Evolutionary conservation across 1,284 basidiomycete genomes (phyloP).

Genomic region (Ustilago loliicola): DNA sequence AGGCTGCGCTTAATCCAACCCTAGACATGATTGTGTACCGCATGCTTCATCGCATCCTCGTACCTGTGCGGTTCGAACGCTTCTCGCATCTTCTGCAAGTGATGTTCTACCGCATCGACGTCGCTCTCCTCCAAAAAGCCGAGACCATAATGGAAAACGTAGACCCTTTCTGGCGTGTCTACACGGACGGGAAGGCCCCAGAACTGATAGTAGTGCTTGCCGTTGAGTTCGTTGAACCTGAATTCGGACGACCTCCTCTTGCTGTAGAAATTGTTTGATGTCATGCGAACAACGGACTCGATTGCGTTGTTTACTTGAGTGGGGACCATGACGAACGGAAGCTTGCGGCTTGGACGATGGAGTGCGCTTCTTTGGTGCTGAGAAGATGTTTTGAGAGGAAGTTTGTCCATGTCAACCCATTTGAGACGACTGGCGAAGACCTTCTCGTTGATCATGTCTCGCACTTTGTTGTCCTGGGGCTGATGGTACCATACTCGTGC

Average conservation of each 20-base stretch:
- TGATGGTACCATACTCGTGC: not conserved
- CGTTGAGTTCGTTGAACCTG: not conserved
- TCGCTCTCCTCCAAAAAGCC: not conserved
- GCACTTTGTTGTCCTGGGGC: not conserved
- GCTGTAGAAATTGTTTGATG: not conserved
- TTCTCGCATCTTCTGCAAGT: not conserved
- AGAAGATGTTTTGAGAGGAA: not conserved
- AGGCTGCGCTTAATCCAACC: too few relatives aligned
- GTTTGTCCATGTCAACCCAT: conserved; percentile 1
- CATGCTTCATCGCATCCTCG: not conserved
- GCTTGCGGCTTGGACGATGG: not conserved
- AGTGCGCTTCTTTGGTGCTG: not conserved
- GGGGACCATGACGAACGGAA: not conserved
- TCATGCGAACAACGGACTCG: not conserved
- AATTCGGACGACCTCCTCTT: not conserved
- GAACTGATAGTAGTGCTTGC: not conserved
- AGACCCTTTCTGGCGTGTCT: not conserved
- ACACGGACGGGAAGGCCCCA: not conserved
- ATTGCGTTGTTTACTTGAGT: not conserved
- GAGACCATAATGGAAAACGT: not conserved
- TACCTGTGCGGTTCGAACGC: not conserved
- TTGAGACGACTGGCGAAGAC: conserved; percentile 3
- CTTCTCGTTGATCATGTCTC: not conserved
- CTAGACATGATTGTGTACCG: not conserved
- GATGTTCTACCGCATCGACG: not conserved